phyloP scores from a whole-genome alignment of 345 rosid genomes.

The Populus ilicifolia region DNA sequence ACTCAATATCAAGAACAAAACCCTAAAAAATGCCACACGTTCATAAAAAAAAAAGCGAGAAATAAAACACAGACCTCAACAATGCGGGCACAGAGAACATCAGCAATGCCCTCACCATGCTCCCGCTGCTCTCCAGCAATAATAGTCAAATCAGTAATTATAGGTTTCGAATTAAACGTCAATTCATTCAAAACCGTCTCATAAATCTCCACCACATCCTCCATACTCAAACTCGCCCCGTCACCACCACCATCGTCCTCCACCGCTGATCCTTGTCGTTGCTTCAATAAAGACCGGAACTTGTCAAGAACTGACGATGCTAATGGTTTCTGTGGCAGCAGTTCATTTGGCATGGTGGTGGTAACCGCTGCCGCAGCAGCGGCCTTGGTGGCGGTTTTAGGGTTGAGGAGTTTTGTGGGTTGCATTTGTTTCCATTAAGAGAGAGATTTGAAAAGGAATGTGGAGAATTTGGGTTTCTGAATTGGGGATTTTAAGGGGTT shows the following conservation, averaged over 20 bases:
- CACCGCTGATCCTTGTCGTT: slow-evolving; percentile 46
- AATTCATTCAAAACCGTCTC: slow-evolving; percentile 65
- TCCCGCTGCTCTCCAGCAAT: slow-evolving; percentile 87
- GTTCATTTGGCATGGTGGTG: slow-evolving; percentile 49
- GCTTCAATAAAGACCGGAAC: slow-evolving; percentile 63
- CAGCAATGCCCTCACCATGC: slow-evolving; percentile 78
- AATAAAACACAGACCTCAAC: slow-evolving; percentile 54
- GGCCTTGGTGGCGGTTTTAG: slow-evolving; percentile 16
- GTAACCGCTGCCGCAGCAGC: slow-evolving; percentile 4
- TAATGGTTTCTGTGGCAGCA: slow-evolving; percentile 55
- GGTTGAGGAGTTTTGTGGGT: background rate
- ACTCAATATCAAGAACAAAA: background rate
- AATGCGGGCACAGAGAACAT: slow-evolving; percentile 79
- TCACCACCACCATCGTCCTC: slow-evolving; percentile 31
- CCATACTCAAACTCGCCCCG: slow-evolving; percentile 25
- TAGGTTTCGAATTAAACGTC: slow-evolving; percentile 89
- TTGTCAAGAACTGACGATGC: slow-evolving; percentile 55
- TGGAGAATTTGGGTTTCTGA: background rate
- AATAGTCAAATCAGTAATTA: slow-evolving; percentile 93
- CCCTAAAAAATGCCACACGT: background rate
- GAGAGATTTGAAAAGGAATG: background rate
- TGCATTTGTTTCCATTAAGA: background rate
- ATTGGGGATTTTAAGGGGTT: background rate
- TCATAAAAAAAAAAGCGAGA: background rate
- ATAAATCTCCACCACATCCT: slow-evolving; percentile 72